A percentile compares a stretch with the other conserved stretches of the same genome.
Conservation (phyloP, 331 rosid genomes). For the Quercus tomentella region DNA sequence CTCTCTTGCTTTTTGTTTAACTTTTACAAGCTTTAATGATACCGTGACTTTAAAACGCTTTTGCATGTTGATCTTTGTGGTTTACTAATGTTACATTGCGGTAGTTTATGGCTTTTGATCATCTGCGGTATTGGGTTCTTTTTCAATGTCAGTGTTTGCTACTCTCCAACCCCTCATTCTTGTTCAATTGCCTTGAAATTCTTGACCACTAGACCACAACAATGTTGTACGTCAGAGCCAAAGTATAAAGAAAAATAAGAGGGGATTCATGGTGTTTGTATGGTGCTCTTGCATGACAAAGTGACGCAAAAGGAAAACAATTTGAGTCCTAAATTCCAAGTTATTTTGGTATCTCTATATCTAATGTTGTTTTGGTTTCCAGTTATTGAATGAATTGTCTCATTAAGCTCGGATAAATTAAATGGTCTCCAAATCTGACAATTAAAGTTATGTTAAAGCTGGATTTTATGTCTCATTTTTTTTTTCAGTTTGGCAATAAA, state of each 20-base stretch:
- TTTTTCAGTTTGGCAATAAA: neutral
- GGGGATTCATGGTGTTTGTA: too few species aligned
- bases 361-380: neutral
- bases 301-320: neutral
- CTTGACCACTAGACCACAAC: neutral
- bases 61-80: neutral
- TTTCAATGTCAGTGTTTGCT: neutral
- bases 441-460: neutral
- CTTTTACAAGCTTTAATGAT: neutral
- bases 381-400: neutral
- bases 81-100: neutral
- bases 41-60: neutral
- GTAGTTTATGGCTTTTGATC: neutral
- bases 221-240: too few species aligned
- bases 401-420: neutral
- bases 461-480: neutral
- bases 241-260: neutral
- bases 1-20: neutral
- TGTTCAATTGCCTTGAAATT: neutral
- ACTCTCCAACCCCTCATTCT: neutral
- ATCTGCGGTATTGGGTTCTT: neutral
- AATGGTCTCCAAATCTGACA: neutral
- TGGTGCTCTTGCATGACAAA: too few species aligned
- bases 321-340: neutral
- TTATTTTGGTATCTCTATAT: neutral